Percentiles rank a stretch among this genome's conserved stretches.
Evolutionary conservation across 495 filamentous ascomycete species (phyloP).

Genomic region (Daldinia bambusicola): DNA sequence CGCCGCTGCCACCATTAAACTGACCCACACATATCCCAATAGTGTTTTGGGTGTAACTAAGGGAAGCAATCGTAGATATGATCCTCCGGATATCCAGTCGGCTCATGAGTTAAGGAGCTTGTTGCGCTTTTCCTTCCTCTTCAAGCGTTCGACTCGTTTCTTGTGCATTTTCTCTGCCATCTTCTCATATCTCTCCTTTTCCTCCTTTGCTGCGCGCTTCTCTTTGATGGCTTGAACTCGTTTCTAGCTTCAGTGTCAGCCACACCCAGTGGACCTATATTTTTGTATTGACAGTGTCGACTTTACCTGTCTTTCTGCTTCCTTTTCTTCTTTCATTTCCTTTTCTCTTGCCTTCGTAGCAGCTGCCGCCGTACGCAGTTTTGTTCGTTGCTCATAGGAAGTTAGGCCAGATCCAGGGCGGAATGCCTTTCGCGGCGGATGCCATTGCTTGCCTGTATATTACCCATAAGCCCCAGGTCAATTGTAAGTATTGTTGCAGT

Average conservation of each 20-base stretch:
- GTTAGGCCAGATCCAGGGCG: constrained; percentile 80
- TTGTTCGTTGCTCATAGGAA: constrained; percentile 78
- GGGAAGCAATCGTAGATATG: constrained; percentile 2
- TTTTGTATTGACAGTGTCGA: neutral
- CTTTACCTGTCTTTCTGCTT: constrained; percentile 81
- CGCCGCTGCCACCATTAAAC: neutral
- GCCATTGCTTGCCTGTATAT: constrained; percentile 92
- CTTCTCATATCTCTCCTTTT: constrained; percentile 92
- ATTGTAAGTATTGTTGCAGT: neutral
- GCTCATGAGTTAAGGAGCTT: constrained; percentile 90
- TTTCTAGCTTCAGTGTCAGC: constrained; percentile 60
- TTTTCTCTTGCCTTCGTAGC: constrained; percentile 88
- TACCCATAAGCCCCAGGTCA: constrained; percentile 16
- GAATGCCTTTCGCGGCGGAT: constrained; percentile 82
- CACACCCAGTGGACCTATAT: neutral
- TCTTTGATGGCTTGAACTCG: constrained; percentile 83
- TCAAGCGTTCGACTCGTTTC: constrained; percentile 91
- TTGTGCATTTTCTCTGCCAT: constrained; percentile 97
- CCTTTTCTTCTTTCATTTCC: constrained; percentile 96
- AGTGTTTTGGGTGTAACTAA: neutral
- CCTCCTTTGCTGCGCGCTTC: constrained; percentile 84
- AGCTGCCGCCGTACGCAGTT: constrained; percentile 69
- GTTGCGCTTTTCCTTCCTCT: constrained; percentile 96
- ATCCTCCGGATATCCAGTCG: constrained; percentile 1
- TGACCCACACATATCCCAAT: neutral